Percentiles rank a stretch among this genome's conserved stretches.
Evolutionary conservation across 192 early-diverging fungal genomes (phyloP).

Genomic region (Funneliformis geosporum): DNA sequence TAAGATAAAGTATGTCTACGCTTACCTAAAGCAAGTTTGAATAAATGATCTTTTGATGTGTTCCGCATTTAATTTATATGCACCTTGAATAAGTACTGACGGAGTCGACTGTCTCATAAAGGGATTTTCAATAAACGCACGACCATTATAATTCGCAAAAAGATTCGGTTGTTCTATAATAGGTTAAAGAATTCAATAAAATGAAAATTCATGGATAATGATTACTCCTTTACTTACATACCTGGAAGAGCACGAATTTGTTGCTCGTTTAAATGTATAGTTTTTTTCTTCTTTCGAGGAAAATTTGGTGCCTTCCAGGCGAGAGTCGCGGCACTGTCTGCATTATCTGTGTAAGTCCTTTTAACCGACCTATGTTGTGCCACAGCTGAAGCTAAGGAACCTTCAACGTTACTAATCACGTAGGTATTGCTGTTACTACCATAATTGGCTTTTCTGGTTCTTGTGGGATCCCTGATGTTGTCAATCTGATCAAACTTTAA

Average conservation of each 20-base stretch:
- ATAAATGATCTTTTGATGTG: neutral
- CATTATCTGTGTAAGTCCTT: neutral
- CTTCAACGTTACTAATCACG: neutral
- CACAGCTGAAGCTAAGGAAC: neutral
- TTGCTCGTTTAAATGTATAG: neutral
- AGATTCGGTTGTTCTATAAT: neutral
- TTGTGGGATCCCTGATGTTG: neutral
- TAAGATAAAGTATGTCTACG: too few species aligned
- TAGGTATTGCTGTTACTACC: too few species aligned
- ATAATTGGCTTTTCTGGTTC: too few species aligned
- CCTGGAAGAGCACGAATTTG: slow-evolving; percentile 2
- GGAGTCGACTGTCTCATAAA: slow-evolving; percentile 4
- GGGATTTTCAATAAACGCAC: slow-evolving; percentile 7
- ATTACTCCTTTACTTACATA: neutral
- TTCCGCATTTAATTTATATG: slow-evolving; percentile 9
- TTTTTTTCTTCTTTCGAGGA: slow-evolving; percentile 4
- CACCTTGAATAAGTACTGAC: neutral
- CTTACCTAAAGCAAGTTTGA: neutral
- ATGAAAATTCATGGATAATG: neutral
- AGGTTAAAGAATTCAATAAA: neutral
- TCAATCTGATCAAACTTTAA: neutral
- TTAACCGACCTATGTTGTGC: neutral
- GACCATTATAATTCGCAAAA: slow-evolving; percentile 1
- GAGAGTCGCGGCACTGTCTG: neutral
- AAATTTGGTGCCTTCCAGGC: neutral